A percentile compares a stretch with the other conserved stretches of the same genome.
phyloP scores from a whole-genome alignment of 1,139 yeast genomes.

The Kodamaea arcana region DNA sequence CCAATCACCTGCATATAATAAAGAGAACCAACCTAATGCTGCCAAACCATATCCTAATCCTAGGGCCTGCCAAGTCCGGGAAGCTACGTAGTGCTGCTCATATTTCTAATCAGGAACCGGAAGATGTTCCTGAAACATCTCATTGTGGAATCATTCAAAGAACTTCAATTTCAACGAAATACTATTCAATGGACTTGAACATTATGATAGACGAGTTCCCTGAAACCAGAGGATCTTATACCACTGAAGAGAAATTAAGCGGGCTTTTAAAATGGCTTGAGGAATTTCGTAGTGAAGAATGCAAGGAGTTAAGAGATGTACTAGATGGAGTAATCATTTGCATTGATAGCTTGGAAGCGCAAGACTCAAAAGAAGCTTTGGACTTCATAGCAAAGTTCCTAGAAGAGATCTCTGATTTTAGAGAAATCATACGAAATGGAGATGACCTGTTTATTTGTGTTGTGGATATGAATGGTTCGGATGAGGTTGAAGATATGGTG shows the following conservation, averaged over 20 bases:
- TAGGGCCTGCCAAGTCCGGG: slow-evolving; percentile 39
- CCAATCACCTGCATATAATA: too few species aligned
- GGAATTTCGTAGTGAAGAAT: slow-evolving; percentile 30
- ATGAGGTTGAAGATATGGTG: slow-evolving; percentile 28
- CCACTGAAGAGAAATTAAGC: slow-evolving; percentile 8
- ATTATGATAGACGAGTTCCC: slow-evolving; percentile 41
- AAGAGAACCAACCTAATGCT: slow-evolving; percentile 12
- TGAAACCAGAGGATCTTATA: slow-evolving; percentile 9
- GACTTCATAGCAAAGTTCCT: slow-evolving; percentile 16
- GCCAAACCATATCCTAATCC: slow-evolving; percentile 32
- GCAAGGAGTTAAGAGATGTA: slow-evolving; percentile 34
- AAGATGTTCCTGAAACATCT: slow-evolving; percentile 11
- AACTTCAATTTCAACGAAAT: slow-evolving; percentile 28
- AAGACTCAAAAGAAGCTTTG: slow-evolving; percentile 11
- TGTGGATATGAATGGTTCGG: slow-evolving; percentile 17
- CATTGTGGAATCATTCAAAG: slow-evolving; percentile 39
- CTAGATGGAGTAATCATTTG: slow-evolving; percentile 39
- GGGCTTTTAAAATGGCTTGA: slow-evolving; percentile 24
- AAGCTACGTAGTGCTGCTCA: slow-evolving; percentile 28
- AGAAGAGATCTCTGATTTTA: slow-evolving; percentile 14
- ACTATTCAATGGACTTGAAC: slow-evolving; percentile 27
- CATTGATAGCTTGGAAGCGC: slow-evolving; percentile 19
- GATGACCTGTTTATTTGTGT: slow-evolving; percentile 21
- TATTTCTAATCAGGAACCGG: slow-evolving; percentile 11
- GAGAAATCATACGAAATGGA: slow-evolving; percentile 26